These are phyloP conservation scores for Monosporascus sp. DNA, from an alignment of 2,329 filamentous ascomycete genomes.

Conservation along the genomic window DNA sequence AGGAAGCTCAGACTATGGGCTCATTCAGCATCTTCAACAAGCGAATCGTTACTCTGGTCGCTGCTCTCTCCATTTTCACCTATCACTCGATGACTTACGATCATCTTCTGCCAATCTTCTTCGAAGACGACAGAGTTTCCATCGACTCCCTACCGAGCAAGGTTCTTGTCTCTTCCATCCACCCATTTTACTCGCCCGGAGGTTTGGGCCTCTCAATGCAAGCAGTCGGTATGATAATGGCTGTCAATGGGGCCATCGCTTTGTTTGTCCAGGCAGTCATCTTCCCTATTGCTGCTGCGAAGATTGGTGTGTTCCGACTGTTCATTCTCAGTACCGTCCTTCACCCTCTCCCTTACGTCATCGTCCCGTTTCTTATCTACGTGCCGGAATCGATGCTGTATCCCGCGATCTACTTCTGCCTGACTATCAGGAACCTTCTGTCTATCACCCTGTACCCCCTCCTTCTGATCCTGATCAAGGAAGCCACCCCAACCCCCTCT, in stretches of 20 bases:
- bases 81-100: conserved; percentile 96
- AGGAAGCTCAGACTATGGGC: conserved; percentile 29
- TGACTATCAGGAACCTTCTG: conserved; percentile 54
- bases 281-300: conserved; percentile 55
- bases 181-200: conserved; percentile 52
- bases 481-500: conserved; percentile 51
- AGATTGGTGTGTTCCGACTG: conserved; percentile 53
- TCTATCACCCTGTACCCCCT: conserved; percentile 62
- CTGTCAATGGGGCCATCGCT: conserved; percentile 53
- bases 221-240: conserved; percentile 57
- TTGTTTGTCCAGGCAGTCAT: conserved; percentile 55
- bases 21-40: conserved; percentile 44
- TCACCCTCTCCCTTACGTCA: conserved; percentile 56
- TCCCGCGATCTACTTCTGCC: conserved; percentile 52
- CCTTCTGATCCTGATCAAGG: conserved; percentile 63
- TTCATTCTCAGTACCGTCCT: conserved; percentile 54
- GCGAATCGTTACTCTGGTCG: conserved; percentile 67
- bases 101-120: conserved; percentile 85
- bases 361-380: conserved; percentile 54
- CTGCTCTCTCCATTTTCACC: conserved; percentile 85
- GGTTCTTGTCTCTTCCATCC: conserved; percentile 25
- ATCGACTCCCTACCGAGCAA: conserved; percentile 30
- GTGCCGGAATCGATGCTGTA: conserved; percentile 47
- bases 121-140: conserved; percentile 65
- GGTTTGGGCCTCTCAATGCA: conserved; percentile 59